Evolutionary conservation across 257 asterid species (phyloP), one percentile per base, ranked within the genome.

Genomic region (Rehmannia glutinosa): DNA sequence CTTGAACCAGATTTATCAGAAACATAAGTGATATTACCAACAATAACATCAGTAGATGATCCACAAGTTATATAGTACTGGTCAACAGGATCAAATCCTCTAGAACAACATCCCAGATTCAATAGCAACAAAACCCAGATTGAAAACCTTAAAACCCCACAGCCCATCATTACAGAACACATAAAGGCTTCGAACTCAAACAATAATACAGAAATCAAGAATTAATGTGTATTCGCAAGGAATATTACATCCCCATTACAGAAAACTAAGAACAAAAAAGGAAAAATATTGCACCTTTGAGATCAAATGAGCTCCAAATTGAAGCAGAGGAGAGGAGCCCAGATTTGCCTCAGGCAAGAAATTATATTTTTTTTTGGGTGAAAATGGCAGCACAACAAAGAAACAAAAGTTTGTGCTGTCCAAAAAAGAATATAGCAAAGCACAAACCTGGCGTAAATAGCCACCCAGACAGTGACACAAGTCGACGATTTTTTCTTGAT

Each of bases 1-100:
- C 61, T 79, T 1, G 86, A 56, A 45, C 85, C 82, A n/a, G 95
- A 81, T 70, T 73, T 77, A 79, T 87, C 95, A 25, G 90, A 62
- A 4, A 72, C 76, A 60, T 25, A 87, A 33, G 82, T 86, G 66
- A 75, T 59, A 73, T 74, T 81, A 20, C 87, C 95, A 39, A 87
- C 64, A 25, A 23, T 21, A 16, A 76, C 68, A 53, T 81, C 86
- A 33, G 25, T 66, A 24, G 90, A 69, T 32, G 95, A 87, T 56
- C 95, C 95, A 74, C 95, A 85, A 46, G 75, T 79, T 21, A 87
- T 60, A 47, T 81, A 81, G 68, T 75, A 87, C 30, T 47, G 61
- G 77, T 84, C 95, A 1, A 72, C 71, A 5, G 90, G 88, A 69
- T 73, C 76, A 64, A 83, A 81, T 19, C 81, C 92, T 50, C 52